Base-by-base conservation (phyloP, 2,329 filamentous ascomycete genomes). In the Leptographium flavum region DNA sequence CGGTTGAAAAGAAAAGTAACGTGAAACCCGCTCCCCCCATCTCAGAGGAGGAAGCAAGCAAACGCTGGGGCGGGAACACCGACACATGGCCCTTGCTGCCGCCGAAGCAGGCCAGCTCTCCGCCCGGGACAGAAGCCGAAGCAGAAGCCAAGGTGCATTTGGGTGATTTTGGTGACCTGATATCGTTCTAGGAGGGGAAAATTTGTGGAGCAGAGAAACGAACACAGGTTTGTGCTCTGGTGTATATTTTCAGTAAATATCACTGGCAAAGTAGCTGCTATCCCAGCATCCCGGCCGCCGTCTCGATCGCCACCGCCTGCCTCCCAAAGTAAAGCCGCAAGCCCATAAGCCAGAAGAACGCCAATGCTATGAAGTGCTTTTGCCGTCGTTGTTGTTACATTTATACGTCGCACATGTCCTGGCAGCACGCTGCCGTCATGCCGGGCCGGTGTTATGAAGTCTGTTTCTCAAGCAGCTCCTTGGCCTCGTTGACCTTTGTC, bases 401-500 rank as follows among this genome's bases (percentile, higher is more conserved):
- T 23, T 43, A 25, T 31, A 42, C 21, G 31, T 27, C 23, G 15
- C 19, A 28, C 23, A 39, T 17, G 13, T 23, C 23, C 19, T 35
- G 32, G 21, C 37, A 39, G 37, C 21, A 8, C 6, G 22, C 22
- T 13, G 25, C 17, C 25, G 13, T 17, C 39, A 21, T 8, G 5
- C 11, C n/a, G 19, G 23, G 2, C n/a, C 8, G 15, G 15, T 9
- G 3, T 45, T 39, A 50, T 50, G 47, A 53, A 19, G 43, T 22
- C 35, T 45, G 37, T 65, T 94, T 95, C 61, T 98, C 92, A 54
- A 98, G 62, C 51, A 96, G 77, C 62, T 96, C 90, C 65, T 98
- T 98, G 33, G 92, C 92, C 64, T 98, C 92, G 66, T 98, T 98
- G 60, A 98, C 83, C 65, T 98, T 98, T 45, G 88, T 95, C 14